Evolutionary conservation across 352 stramenopile genomes (phyloP), one percentile per base, ranked within the genome.

Genomic region (Phytophthora litchii): DNA sequence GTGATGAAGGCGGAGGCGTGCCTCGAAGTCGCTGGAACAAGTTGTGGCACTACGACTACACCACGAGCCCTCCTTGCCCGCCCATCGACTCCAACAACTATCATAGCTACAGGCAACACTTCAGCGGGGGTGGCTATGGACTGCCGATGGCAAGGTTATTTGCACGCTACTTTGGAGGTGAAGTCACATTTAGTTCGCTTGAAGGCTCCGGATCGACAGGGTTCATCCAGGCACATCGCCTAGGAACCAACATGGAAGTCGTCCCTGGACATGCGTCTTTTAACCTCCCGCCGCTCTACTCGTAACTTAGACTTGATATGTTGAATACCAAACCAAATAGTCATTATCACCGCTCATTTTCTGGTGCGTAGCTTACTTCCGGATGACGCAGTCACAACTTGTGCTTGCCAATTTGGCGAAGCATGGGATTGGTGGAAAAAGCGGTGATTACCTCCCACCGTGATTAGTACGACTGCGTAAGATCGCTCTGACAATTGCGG

Each of bases 11-110:
- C 19, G 97, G 98, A 38, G 98, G 97, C 43, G 99, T 99, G 63
- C 88, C 89, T 11, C 84, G 98, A 27, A 98, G 88, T 62, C 91
- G 99, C 43, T 98, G 98, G 85, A 88, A 94, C 34, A 95, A 97
- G 54, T 94, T 99, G 61, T 99, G 96, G 95, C 95, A 93, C 46
- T 99, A 99, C 66, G 85, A 99, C 23, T 99, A 99, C 78, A 99
- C 97, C n/a, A 99, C 97, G 8, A 98, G 96, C 27, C 59, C 70
- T 40, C 55, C 76, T 53, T 86, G 70, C 36, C 80, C 81, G 10
- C 64, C 80, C 14, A 75, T 79, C 38, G 70, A 83, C 35, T 73
- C 73, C 40, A 79, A 85, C 63, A 80, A 72, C 63, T 91, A 78
- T 76, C 92, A 76, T 57, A 90, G 69, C 66, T 92, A 92, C 54